Base-by-base conservation (phyloP, 1,284 basidiomycete genomes). In the Hypsizygus ulmarius region DNA sequence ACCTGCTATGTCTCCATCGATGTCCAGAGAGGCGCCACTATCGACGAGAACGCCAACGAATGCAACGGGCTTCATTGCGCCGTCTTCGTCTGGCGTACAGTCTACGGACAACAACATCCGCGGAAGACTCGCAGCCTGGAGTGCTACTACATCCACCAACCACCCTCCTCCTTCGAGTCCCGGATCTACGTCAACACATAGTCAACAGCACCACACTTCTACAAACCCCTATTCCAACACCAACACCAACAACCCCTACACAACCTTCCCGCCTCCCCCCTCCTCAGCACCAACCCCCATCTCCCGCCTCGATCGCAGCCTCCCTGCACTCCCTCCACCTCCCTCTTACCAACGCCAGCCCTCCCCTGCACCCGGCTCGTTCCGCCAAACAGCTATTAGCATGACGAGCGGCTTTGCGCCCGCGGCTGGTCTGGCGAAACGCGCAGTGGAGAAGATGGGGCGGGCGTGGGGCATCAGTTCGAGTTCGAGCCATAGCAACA, bases 401-500 rank as follows among this genome's bases (percentile, higher is more conserved):
- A 79, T 88, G 66, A 77, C 82, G 1, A 75, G 74, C 43, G 77
- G 81, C 32, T 70, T 87, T 47, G 81, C 79, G 2, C 82, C 84
- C 29, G 82, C 83, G 21, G 82, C 83, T 18, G 84, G 83, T 7
- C 70, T 85, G n/a, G 87, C 85, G 14, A 84, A 82, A 56, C 78
- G 82, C 52, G 86, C 87, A 2, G 84, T 85, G 3, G 85, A 88
- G 66, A 84, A 79, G 62, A 81, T 90, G 68, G 81, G 82, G 39
- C 76, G 80, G 43, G 80, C 79, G 32, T 79, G 74, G 71, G 79
- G 71, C n/a, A 67, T 77, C 43, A 68, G 70, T 50, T 71, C 77
- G 4, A 70, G 70, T 43, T 68, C 73, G 15, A 44, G 51, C 19
- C 45, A 48, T 14, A 49, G 34, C n/a, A 64, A 63, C 12, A 55